A percentile compares a stretch with the other conserved stretches of the same genome.
Evolutionary conservation across 1,139 yeast genomes (phyloP).

Genomic region (Taphrina populina): DNA sequence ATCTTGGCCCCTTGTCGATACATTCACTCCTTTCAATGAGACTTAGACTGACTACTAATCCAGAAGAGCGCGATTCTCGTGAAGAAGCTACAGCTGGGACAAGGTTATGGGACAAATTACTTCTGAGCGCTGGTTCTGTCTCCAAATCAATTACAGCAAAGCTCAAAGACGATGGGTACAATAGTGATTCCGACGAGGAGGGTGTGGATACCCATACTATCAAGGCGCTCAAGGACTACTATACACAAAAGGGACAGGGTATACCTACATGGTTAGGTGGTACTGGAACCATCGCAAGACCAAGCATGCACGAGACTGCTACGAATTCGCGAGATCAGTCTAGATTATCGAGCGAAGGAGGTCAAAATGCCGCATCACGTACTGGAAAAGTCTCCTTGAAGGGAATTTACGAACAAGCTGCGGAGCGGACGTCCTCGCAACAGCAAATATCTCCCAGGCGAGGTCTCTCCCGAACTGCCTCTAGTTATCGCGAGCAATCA

Average conservation of each 20-base stretch:
- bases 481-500: not conserved
- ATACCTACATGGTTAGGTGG: slow-evolving; percentile 31
- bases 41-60: slow-evolving; percentile 10
- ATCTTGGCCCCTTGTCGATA: too few species aligned
- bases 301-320: not conserved
- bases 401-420: slow-evolving; percentile 32
- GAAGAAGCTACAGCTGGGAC: slow-evolving; percentile 30
- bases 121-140: slow-evolving; percentile 24
- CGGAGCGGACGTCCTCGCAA: slow-evolving; percentile 28
- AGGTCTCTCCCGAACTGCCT: slow-evolving; percentile 12
- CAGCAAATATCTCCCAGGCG: slow-evolving; percentile 7
- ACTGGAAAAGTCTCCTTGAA: slow-evolving; percentile 19
- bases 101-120: slow-evolving; percentile 27
- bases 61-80: slow-evolving; percentile 14
- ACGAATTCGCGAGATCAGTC: not conserved
- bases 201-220: slow-evolving; percentile 31
- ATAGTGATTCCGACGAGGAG: slow-evolving; percentile 26
- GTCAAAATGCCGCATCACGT: not conserved
- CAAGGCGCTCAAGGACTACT: slow-evolving; percentile 29
- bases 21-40: too few species aligned
- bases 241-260: slow-evolving; percentile 24
- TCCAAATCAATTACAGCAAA: slow-evolving; percentile 20
- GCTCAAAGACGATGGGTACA: slow-evolving; percentile 28
- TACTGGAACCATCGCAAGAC: not conserved
- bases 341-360: not conserved